A percentile compares a stretch with the other conserved stretches of the same genome.
Conservation (phyloP, 1,139 yeast species). For the Scheffersomyces illinoinensis region DNA sequence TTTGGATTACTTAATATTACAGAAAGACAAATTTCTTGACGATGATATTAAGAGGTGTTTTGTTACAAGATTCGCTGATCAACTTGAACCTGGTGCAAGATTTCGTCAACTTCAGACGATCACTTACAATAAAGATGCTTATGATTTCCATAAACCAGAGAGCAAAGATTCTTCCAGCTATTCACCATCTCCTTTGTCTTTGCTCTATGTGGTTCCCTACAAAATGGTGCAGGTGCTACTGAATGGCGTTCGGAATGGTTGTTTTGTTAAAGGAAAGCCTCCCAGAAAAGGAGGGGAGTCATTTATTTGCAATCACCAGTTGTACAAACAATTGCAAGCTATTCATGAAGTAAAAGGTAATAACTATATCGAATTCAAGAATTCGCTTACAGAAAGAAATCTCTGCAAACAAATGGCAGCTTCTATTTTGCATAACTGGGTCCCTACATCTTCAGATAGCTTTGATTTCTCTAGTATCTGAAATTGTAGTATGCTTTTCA, state of each 20-base stretch:
- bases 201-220: conserved; percentile 31
- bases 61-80: conserved; percentile 25
- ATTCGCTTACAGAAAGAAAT: conserved; percentile 20
- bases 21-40: conserved; percentile 27
- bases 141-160: conserved; percentile 26
- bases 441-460: conserved; percentile 31
- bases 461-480: conserved; percentile 16
- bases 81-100: not conserved
- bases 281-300: conserved; percentile 50
- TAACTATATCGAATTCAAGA: conserved; percentile 31
- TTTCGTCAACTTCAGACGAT: conserved; percentile 20
- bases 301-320: conserved; percentile 31
- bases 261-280: conserved; percentile 42
- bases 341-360: conserved; percentile 6
- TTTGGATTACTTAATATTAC: conserved; percentile 57
- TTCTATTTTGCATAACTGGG: conserved; percentile 31
- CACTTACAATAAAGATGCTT: conserved; percentile 23
- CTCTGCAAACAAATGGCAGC: conserved; percentile 23
- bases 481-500: not conserved
- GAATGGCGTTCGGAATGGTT: conserved; percentile 58
- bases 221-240: conserved; percentile 42
- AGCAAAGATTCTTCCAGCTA: conserved; percentile 6
- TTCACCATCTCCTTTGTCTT: conserved; percentile 37
- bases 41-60: conserved; percentile 58
- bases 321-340: conserved; percentile 20